These are phyloP conservation scores for Voacanga thouarsii DNA, from an alignment of 257 asterid genomes.

Conservation along the genomic window DNA sequence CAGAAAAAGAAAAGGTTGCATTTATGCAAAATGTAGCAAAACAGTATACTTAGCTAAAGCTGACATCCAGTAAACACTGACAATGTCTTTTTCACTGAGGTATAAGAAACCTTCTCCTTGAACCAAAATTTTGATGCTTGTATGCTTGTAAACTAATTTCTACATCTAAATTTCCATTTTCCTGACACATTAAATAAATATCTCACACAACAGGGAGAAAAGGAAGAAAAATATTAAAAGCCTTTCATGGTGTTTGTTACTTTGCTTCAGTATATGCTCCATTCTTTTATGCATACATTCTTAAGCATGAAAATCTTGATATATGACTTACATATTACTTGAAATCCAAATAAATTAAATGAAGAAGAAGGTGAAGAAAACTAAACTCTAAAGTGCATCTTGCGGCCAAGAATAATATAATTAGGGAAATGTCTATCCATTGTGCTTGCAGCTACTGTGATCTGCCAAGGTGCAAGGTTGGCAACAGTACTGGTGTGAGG, in stretches of 20 bases:
- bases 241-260: not conserved
- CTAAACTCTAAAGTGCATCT: not conserved
- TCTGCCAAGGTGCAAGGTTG: conserved; percentile 10
- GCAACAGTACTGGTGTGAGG: conserved; percentile 1
- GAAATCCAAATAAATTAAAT: not conserved
- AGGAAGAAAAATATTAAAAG: not conserved
- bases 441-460: conserved; percentile 12
- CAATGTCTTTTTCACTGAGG: too few relatives aligned
- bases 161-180: not conserved
- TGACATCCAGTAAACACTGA: too few relatives aligned
- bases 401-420: not conserved
- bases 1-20: too few relatives aligned
- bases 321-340: not conserved
- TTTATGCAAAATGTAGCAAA: too few relatives aligned
- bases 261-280: not conserved
- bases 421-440: conserved; percentile 2
- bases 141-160: too few relatives aligned
- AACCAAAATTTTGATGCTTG: not conserved
- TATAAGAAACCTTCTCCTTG: too few relatives aligned
- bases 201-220: not conserved
- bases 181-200: not conserved
- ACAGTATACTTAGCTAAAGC: too few relatives aligned
- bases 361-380: not conserved
- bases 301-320: not conserved
- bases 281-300: too few relatives aligned